Base-by-base conservation (phyloP, 805 yeast genomes). In the Yarrowia divulgata region DNA sequence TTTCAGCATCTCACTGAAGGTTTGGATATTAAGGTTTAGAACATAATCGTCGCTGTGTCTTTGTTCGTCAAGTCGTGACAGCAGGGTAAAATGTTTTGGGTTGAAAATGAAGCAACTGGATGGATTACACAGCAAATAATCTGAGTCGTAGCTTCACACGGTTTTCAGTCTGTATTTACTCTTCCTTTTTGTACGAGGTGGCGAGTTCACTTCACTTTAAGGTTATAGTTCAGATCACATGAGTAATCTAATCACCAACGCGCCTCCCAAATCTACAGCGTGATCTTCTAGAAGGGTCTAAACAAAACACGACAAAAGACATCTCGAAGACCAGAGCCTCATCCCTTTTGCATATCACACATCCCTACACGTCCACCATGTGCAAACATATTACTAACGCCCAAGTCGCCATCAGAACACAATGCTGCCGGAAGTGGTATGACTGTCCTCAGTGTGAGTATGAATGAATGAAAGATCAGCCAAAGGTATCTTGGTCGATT, bases 401-500 rank as follows among this genome's bases (percentile, higher is more conserved):
- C 10, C 79, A 77, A 67, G 79, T 77, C n/a, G 70, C 79, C 18
- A 75, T 77, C 49, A 70, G 79, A 18, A 74, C 77, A 10, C 74
- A 71, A 69, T 77, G 79, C 63, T 77, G 79, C 50, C 69, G 74
- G 10, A 75, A 77, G 58, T 77, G 78, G 75, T 76, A 76, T 69
- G 79, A 77, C 72, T 77, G 79, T 68, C 78, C 79, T 6, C 71
- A 71, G 55, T 77, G 79, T 74, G 70, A 58, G 76, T 69, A 39
- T 7, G 52, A 29, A 29, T 8, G 23, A 13, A 14, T 9, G 13
- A 43, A 23, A 23, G 29, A 23, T 23, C 29, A 23, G 29, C 29
- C 29, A 23, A 4, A 23, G 29, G 29, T 23, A 23, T 23, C 29
- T 23, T 23, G 29, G 29, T 23, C 29, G 29, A 23, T 23, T 23